Percentiles rank a stretch among this genome's conserved stretches.
Evolutionary conservation across 345 rosid species (phyloP).

Genomic region (Gossypium rotundifolium): DNA sequence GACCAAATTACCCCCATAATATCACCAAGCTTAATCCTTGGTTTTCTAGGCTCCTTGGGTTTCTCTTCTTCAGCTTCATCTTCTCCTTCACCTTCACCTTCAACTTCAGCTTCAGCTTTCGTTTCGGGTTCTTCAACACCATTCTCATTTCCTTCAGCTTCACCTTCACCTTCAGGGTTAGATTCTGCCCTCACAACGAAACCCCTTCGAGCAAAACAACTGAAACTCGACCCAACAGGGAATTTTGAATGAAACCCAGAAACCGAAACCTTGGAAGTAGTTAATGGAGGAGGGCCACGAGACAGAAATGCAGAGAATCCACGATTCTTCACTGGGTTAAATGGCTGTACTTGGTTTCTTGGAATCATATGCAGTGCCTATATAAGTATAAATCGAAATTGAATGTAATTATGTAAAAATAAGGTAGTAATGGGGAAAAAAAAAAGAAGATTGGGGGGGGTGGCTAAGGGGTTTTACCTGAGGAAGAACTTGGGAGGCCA

Average conservation of each 20-base stretch:
- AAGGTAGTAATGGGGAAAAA: neutral
- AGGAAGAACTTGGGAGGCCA: constrained; percentile 60
- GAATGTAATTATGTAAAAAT: neutral
- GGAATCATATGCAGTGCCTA: constrained; percentile 54
- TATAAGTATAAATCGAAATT: constrained; percentile 10
- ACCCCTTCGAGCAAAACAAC: constrained; percentile 31
- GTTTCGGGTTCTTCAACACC: constrained; percentile 22
- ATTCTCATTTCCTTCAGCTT: constrained; percentile 28
- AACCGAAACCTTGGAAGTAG: constrained; percentile 18
- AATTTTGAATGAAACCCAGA: constrained; percentile 26
- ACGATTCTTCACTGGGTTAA: constrained; percentile 27
- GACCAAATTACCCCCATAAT: constrained; percentile 56
- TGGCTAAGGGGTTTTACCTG: constrained; percentile 37
- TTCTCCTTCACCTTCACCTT: constrained; percentile 24
- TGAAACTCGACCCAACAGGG: constrained; percentile 23
- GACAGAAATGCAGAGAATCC: constrained; percentile 37
- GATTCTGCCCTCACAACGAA: constrained; percentile 55
- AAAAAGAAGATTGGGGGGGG: neutral
- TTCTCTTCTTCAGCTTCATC: constrained; percentile 33
- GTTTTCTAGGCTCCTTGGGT: constrained; percentile 45
- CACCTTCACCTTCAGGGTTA: constrained; percentile 22
- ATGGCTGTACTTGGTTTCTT: constrained; percentile 25
- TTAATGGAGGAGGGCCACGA: constrained; percentile 23
- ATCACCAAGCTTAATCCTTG: constrained; percentile 56
- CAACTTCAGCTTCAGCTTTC: constrained; percentile 22